Evolutionary conservation across 2,329 filamentous ascomycete genomes (phyloP), one percentile per base, ranked within the genome.

Genomic region (Nigrospora osmanthi): DNA sequence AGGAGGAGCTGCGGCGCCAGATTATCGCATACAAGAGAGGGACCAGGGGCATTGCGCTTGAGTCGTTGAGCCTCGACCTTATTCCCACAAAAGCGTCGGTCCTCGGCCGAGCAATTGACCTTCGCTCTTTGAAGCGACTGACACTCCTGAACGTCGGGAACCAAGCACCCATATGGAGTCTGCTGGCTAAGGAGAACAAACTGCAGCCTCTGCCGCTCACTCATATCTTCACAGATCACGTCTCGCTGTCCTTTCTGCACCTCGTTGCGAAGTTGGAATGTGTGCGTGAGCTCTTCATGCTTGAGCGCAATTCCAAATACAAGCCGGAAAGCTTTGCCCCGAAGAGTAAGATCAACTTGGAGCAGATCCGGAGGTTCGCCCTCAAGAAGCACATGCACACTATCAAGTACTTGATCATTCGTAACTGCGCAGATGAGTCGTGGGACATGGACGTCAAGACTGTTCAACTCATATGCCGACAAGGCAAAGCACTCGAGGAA

Each of bases 141-240:
- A 80, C 78, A 1, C 65, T 85, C 19, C 70, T 85, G 38, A 82
- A 81, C 49, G 80, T 84, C 15, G 81, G 81, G 2, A 67, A 73
- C 6, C 81, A 85, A 56, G 68, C 68, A 28, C 65, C 72, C 0
- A 74, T 85, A 49, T 85, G 81, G 81, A 64, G 67, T 2, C 60
- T 76, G 45, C 60, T 85, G 36, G 62, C 69, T 15, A 76, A 72
- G 51, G 70, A 80, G 52, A 79, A 82, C 56, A 69, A 68, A 42
- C 53, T 65, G 1, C 60, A 66, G 10, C 71, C 75, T 0, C 62
- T 84, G 35, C 67, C 72, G 0, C 59, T 85, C 36, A 67, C 70
- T 40, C 77, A 73, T 49, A 75, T 85, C 44, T 78, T 77, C 52
- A 83, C 80, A 0, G 81, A 85, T 54, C 75, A 83, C 49, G 80